Base-by-base conservation (phyloP, 2,329 filamentous ascomycete species). In the Xylariaceae sp. region DNA sequence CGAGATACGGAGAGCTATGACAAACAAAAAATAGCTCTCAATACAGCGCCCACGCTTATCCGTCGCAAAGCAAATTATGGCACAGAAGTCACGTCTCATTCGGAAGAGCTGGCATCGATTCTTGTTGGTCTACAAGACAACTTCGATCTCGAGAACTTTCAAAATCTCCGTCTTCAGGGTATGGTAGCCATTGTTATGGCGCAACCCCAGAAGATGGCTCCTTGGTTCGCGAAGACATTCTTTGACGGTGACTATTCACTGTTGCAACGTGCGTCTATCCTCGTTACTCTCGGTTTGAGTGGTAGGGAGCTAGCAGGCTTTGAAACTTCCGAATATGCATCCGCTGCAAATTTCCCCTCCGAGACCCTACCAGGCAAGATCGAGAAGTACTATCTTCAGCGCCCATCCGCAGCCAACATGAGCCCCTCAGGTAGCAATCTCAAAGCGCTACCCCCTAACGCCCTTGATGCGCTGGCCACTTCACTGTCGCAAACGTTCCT, bases 181-280 rank as follows among this genome's bases (percentile, higher is more conserved):
- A 87, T 99, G 78, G 86, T 97, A 50, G 89, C 92, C 0, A 75
- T 96, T 6, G 78, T 96, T 0, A 80, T 94, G 2, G 87, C 90
- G 0, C 84, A 89, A 64, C 90, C 94, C 0, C 77, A 83, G 53
- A 80, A 83, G 55, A 90, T 97, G 83, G 92, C 86, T 0, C 89
- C 85, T 11, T 95, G 90, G 88, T 90, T 95, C 60, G 86, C 88
- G 2, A 85, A 87, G 58, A 88, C 89, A 0, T 95, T 94, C 71
- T 97, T 97, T 71, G 88, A 91, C 48, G 92, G 92, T 13, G 94
- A 99, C 71, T 92, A 94, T 73, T 96, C 92, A 0, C 78, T 97
- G 44, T 84, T 87, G 0, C 93, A 97, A 72, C 83, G 94, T 45
- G 89, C 88, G 6, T 85, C 89, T 0, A 81, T 97, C 44, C 85